phyloP scores from a whole-genome alignment of 768 basidiomycete genomes.

The Leccinum disarticulatum region DNA sequence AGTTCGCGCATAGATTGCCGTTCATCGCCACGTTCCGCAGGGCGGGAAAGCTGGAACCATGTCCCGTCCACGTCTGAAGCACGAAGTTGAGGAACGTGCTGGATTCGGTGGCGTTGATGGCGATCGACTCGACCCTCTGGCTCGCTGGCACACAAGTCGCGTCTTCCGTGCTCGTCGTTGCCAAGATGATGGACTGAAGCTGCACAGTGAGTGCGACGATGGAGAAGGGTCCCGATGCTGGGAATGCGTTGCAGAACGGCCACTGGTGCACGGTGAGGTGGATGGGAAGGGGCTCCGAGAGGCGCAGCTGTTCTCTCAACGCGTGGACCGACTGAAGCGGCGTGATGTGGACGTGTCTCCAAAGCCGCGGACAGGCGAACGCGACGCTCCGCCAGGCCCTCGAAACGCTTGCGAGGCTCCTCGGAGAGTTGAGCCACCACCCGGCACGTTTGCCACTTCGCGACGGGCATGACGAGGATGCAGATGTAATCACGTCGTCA shows the following conservation, averaged over 20 bases:
- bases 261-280: conserved; percentile 19
- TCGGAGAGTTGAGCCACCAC: conserved; percentile 8
- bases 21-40: conserved; percentile 11
- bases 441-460: background rate
- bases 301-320: conserved; percentile 17
- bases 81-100: conserved; percentile 19
- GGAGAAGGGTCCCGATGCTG: conserved; percentile 10
- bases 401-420: conserved; percentile 18
- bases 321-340: conserved; percentile 10
- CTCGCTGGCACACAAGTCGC: conserved; percentile 4
- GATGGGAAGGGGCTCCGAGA: conserved; percentile 15
- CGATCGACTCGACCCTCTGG: conserved; percentile 15
- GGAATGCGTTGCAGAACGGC: conserved; percentile 17
- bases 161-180: conserved; percentile 2
- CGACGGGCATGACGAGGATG: conserved; percentile 1
- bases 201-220: conserved; percentile 16
- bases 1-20: conserved; percentile 17
- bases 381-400: conserved; percentile 14
- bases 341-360: conserved; percentile 20
- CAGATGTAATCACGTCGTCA: conserved; percentile 17
- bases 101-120: conserved; percentile 17
- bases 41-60: conserved; percentile 11
- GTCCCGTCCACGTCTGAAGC: conserved; percentile 20
- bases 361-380: conserved; percentile 20
- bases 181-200: conserved; percentile 18